Evolutionary conservation across 1,139 yeast genomes (phyloP), one percentile per base, ranked within the genome.

Genomic region (Kurtzmaniella quercitrusa): DNA sequence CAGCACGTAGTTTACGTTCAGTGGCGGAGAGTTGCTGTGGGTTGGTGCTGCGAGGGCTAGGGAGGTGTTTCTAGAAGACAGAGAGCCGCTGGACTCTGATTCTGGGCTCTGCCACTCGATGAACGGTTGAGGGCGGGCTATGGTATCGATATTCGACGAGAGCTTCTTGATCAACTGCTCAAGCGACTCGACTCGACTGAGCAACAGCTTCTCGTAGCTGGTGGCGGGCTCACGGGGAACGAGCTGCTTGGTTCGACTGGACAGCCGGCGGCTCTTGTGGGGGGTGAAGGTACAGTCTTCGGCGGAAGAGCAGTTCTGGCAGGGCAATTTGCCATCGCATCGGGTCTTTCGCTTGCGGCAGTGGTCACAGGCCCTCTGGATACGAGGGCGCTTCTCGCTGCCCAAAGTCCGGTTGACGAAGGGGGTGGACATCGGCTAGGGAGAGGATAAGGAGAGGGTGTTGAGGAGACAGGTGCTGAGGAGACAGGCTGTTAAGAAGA

Each of bases 331-430:
- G 5, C 65, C 65, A 37, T 61, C 57, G 42, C 66, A 62, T 39
- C 55, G 52, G 39, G 56, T 56, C 48, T 62, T 61, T 41, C 56
- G 53, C 43, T 52, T 53, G 6, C 66, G 54, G 42, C 66, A 62
- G 15, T 47, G 46, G 42, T 55, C 61, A 43, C 66, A 61, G 5
- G 64, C 63, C 24, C 49, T 55, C 16, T 53, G 50, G 29, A 54
- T 54, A n/a, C 63, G 45, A 25, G 45, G 51, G 11, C 52, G 49
- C 27, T 45, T 45, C 37, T 47, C 48, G 31, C 41, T 18, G 33
- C 46, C 48, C 43, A 41, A 15, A 40, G 40, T 29, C 25, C 34
- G 29, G 41, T 41, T 25, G 44, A 42, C 14, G 42, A 40, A 33
- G 34, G 45, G 14, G 29, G 38, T 23, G 43, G 44, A 10, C 41